Evolutionary conservation across 108 stramenopile genomes (phyloP).

Genomic region (Skeletonema marinoi): DNA sequence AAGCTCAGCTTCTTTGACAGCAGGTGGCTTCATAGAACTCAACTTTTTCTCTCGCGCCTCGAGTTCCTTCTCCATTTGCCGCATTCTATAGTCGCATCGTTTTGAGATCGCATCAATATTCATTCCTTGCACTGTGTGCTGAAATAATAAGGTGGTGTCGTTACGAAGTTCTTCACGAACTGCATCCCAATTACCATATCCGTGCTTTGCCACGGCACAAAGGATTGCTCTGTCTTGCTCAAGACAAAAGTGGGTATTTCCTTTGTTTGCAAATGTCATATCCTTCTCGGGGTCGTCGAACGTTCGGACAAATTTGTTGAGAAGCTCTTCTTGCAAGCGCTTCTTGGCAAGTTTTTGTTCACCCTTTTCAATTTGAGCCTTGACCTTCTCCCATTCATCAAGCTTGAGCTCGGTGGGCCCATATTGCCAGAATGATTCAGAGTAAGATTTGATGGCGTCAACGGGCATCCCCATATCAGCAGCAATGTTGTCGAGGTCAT

Average conservation of each 20-base stretch:
- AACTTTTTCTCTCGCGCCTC: constrained; percentile 85
- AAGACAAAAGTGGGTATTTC: constrained; percentile 81
- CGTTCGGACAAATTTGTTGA: constrained; percentile 77
- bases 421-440: constrained; percentile 85
- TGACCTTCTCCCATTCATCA: constrained; percentile 84
- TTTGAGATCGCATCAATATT: constrained; percentile 83
- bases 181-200: constrained; percentile 89
- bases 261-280: constrained; percentile 90
- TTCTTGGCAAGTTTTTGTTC: constrained; percentile 86
- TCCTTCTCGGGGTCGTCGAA: constrained; percentile 85
- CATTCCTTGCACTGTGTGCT: constrained; percentile 89
- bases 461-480: constrained; percentile 88
- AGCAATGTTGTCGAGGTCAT: constrained; percentile 80
- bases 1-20: constrained; percentile 73
- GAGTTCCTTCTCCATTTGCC: constrained; percentile 89
- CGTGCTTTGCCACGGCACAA: constrained; percentile 82
- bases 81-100: constrained; percentile 87
- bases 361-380: constrained; percentile 78
- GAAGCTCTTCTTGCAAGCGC: constrained; percentile 60
- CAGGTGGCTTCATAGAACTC: constrained; percentile 63
- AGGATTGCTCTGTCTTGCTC: constrained; percentile 90
- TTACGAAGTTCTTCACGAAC: constrained; percentile 77
- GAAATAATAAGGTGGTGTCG: constrained; percentile 73
- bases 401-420: constrained; percentile 76
- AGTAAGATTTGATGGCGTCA: constrained; percentile 84